Evolutionary conservation across 2,329 filamentous ascomycete genomes (phyloP), one percentile per base, ranked within the genome.

Genomic region (Monilinia fructicola): DNA sequence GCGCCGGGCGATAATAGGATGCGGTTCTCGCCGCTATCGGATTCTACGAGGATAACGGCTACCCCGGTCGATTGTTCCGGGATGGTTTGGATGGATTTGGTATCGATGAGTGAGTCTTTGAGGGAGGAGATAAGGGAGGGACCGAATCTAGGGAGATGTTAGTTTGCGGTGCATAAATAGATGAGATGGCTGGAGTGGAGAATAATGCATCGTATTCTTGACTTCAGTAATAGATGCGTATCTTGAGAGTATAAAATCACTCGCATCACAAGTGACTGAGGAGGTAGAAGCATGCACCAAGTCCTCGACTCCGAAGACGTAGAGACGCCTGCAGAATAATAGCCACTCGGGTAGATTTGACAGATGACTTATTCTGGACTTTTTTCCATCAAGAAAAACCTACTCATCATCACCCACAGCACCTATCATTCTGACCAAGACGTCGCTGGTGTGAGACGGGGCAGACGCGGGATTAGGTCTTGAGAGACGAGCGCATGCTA

Each of bases 401-500:
- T 50, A 65, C 50, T 65, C 64, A 44, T 65, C 64, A 6, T 53
- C 40, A 66, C 91, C 91, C 0, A 93, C 89, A 21, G 88, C 87
- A 59, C 90, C 91, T 26, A 91, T 79, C 89, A 94, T 93, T 74
- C 85, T 82, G 50, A 93, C 85, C 5, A 78, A 73, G 42, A 83
- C 76, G 60, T 71, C 69, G 11, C 66, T 62, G 28, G 56, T 31
- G n/a, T 54, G 35, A 35, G 70, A 53, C 73, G 73, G 56, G 12
- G 48, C 23, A n/a, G 50, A 54, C 18, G 69, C 53, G 46, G 76
- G 71, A 44, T 80, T 81, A 38, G 82, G 75, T 58, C 90, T 85
- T 0, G 91, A 95, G 61, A 96, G 85, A 70, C 94, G 91, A 61
- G 89, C 91, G 79, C 90, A 93, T 31, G 93, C 92, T 66, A 97